Evolutionary conservation across 108 stramenopile genomes (phyloP), one percentile per base, ranked within the genome.

Genomic region (Pelagomonas calceolata): DNA sequence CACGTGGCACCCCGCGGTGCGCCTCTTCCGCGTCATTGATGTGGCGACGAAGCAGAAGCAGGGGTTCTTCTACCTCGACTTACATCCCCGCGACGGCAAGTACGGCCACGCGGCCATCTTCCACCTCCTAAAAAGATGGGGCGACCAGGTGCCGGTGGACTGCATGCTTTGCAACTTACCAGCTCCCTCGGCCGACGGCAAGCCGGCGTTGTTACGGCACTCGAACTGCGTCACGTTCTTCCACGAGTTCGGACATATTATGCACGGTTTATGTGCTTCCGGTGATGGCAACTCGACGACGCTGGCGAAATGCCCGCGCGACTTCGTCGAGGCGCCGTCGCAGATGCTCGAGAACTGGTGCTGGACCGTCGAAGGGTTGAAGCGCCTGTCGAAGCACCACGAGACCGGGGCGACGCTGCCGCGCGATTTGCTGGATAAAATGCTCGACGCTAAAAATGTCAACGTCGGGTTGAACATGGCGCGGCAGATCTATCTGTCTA

Each of bases 131-230:
- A 82, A 82, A 64, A 70, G 76, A 37, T 69, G 63, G 39, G 1
- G 43, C 7, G 30, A 67, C 31, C 78, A 79, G 18, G 78, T 74
- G 17, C 78, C 81, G 31, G 81, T 82, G 30, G 81, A 82, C 64
- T 79, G 78, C 72, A 82, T 82, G 81, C 75, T 82, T 14, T 82
- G 81, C 77, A 82, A 82, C 63, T 68, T 82, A 34, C 81, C 81
- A 30, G 46, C 77, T 21, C 76, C 78, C 36, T 74, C 75, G 32
- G 32, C 34, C 18, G 81, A 76, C 30, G 67, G 34, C 67, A 82
- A 79, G 66, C 81, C 81, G 0, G 65, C 66, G 35, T 60, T 78
- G 35, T 68, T 82, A 31, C 70, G 75, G 26, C 81, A 82, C 51
- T 63, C 46, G 12, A 70, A 80, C 63, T 79, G 80, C 12, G 80